These are phyloP conservation scores for Gentiana macrophylla DNA, from an alignment of 257 asterid species.

Conservation along the genomic window DNA sequence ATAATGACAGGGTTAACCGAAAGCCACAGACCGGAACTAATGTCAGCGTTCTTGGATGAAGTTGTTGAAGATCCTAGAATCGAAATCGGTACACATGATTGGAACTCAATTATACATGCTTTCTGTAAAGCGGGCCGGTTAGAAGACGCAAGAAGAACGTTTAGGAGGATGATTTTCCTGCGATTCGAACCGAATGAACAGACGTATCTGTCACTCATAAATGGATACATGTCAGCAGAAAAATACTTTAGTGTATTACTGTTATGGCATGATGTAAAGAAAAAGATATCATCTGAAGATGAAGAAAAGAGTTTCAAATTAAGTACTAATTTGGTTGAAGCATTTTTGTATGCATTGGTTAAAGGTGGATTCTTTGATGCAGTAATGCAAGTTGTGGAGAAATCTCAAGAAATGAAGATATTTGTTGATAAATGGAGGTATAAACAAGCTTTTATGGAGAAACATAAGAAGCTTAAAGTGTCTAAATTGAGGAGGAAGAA, in stretches of 20 bases:
- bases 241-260: constrained; percentile 71
- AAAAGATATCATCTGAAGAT: constrained; percentile 42
- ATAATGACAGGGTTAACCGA: constrained; percentile 96
- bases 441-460: constrained; percentile 98
- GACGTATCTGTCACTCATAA: constrained; percentile 75
- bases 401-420: constrained; percentile 58
- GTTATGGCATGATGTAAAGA: constrained; percentile 94
- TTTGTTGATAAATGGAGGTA: constrained; percentile 94
- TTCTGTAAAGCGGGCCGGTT: constrained; percentile 82
- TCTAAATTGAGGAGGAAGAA: constrained; percentile 63
- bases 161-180: constrained; percentile 82
- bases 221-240: constrained; percentile 56
- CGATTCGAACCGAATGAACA: constrained; percentile 81
- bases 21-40: constrained; percentile 86
- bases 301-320: constrained; percentile 40
- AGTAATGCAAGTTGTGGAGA: constrained; percentile 90
- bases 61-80: constrained; percentile 78
- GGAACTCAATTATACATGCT: constrained; percentile 95
- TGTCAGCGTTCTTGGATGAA: constrained; percentile 85
- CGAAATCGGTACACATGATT: constrained; percentile 77
- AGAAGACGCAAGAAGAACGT: constrained; percentile 78
- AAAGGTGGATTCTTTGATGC: constrained; percentile 97
- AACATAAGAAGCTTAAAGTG: constrained; percentile 75
- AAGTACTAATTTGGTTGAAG: constrained; percentile 59
- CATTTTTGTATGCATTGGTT: constrained; percentile 75